Base-by-base conservation (phyloP, 345 rosid species). In the Brassica incana region DNA sequence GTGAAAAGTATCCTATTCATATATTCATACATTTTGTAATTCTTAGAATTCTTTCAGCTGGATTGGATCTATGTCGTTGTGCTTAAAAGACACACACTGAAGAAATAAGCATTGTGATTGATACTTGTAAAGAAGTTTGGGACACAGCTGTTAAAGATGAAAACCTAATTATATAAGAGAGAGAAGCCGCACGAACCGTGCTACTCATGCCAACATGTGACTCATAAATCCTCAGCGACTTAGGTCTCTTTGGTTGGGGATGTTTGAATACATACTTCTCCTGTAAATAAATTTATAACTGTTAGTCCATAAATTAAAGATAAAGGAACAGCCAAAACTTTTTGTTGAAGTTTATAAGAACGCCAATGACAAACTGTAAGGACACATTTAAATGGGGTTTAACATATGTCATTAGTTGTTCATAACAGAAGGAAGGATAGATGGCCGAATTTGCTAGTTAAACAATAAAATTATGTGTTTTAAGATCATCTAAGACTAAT, bases 161-260 rank as follows among this genome's bases (percentile, higher is more conserved):
- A 59, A 65, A 54, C 68, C 1, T 8, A 27, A 67, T n/a, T 20
- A 73, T 61, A 11, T 33, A 29, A 67, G 66, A 35, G 2, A 1
- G 69, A 74, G 66, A 69, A 35, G 59, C 70, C 76, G 77, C 9
- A 69, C 89, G 72, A 60, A 94, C 99, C 85, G 85, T 86, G 86
- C 97, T 92, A 83, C 99, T 95, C 99, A 95, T 95, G 81, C 99
- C 99, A 38, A 95, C 92, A 85, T 95, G 99, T 33, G 97, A 72
- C 85, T 95, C 99, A 71, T 95, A 95, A 59, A 95, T 90, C 87
- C 98, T 88, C 56, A 95, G 90, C 65, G 97, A 92, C 74, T 88
- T 86, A 20, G 99, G 99, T 81, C 78, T 91, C 87, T 91, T 89
- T 75, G 99, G 99, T 74, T 88, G 95, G 69, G 91, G 87, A 84